Evolutionary conservation across 2,329 filamentous ascomycete genomes (phyloP), one percentile per base, ranked within the genome.

Genomic region (Hysterium pulicare): DNA sequence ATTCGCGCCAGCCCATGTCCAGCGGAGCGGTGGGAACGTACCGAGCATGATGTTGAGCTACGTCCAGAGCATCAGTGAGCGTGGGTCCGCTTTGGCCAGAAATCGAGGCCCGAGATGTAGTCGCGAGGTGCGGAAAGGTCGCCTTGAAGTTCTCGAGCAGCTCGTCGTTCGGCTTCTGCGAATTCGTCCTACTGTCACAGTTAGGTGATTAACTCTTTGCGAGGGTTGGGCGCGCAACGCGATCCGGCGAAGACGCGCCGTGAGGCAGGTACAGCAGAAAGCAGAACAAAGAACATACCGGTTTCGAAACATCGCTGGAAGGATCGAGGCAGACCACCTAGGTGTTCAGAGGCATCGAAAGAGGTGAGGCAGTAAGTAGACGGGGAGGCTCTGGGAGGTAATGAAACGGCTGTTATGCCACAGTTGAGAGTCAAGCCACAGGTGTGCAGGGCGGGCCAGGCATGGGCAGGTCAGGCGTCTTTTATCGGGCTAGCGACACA

Each of bases 91-190:
- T 69, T 58, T 43, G 51, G 39, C 54, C 58, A 21, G 51, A 54
- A 30, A 65, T 22, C 26, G 72, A 72, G 45, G 76, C 73, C 34
- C 67, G 59, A 53, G 54, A 45, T 33, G 49, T 44, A 30, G 59
- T 51, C 11, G 57, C 53, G 37, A 94, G 74, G 57, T 90, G 82
- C 35, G 88, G 86, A 60, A 95, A 95, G 54, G 81, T 83, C 59
- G 87, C 81, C 66, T 87, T 87, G 71, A 95, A 95, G 66, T 82
- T 83, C 69, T 83, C 83, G 65, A 93, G 83, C 61, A 95, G 78
- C 58, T 90, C 87, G 62, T 90, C 86, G 66, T 82, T 83, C 42
- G 90, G 90, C 73, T 95, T 95, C 68, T 90, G 87, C 42, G 86
- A 83, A 67, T 81, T 89, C 60, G 80, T 87, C 71, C 84, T 87